phyloP scores from a whole-genome alignment of 371 early-diverging fungal genomes.

The Mucor piriformis region DNA sequence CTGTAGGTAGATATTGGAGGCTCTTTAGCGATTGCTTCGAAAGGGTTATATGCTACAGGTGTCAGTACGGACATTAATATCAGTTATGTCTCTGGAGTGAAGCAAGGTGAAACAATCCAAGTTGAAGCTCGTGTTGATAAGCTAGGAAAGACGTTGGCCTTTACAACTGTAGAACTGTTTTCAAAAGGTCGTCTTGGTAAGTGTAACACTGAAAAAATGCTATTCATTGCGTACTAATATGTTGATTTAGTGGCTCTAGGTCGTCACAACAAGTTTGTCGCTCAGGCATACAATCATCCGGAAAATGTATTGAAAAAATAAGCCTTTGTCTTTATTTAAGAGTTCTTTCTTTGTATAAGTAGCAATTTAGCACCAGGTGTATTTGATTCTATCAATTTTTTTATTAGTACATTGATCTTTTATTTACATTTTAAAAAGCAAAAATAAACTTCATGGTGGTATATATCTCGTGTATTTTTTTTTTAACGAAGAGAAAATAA shows the following conservation, averaged over 20 bases:
- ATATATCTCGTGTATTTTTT: no score
- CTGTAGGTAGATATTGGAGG: slow-evolving; percentile 57
- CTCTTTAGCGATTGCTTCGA: slow-evolving; percentile 63
- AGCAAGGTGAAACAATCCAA: slow-evolving; percentile 51
- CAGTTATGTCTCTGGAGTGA: slow-evolving; percentile 60
- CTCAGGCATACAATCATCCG: slow-evolving; percentile 48
- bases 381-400: no score
- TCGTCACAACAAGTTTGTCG: slow-evolving; percentile 68
- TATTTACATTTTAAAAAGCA: slow-evolving; percentile 3
- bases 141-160: slow-evolving; percentile 65
- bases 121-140: slow-evolving; percentile 62
- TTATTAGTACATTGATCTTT: not conserved
- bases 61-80: slow-evolving; percentile 69
- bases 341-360: not conserved
- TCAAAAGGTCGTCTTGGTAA: slow-evolving; percentile 49
- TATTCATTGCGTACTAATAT: not conserved
- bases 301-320: slow-evolving; percentile 35
- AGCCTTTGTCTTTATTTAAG: not conserved
- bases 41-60: slow-evolving; percentile 63
- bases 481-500: no score
- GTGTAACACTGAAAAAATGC: not conserved
- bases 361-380: no score
- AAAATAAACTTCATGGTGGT: no score
- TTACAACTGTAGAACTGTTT: slow-evolving; percentile 57
- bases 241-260: slow-evolving; percentile 54